Evolutionary conservation across 225 moss, liverwort and hornwort genomes (phyloP).

Genomic region (Pleurozium schreberi): DNA sequence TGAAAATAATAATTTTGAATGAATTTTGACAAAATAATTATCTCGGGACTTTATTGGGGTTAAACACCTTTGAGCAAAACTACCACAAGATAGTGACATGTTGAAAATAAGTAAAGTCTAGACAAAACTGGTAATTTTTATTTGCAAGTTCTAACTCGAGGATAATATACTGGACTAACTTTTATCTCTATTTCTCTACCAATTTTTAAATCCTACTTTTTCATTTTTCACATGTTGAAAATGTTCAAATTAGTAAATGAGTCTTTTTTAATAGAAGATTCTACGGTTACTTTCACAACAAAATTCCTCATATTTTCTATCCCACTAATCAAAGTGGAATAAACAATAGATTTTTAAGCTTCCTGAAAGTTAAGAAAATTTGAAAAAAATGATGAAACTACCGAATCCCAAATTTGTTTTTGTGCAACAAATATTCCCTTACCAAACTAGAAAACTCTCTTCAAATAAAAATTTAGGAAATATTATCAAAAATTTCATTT

Average conservation of each 20-base stretch:
- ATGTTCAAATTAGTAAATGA: background rate
- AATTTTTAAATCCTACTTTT: background rate
- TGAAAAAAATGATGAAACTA: background rate
- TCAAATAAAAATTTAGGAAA: background rate
- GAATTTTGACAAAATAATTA: too few species aligned
- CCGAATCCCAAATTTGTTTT: background rate
- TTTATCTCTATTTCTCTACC: background rate
- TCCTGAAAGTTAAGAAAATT: background rate
- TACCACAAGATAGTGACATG: fast-evolving
- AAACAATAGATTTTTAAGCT: too few species aligned
- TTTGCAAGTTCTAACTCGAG: background rate
- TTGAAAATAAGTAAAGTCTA: background rate
- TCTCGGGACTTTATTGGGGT: too few species aligned
- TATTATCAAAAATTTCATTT: background rate
- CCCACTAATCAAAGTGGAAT: background rate
- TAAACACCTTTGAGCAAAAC: too few species aligned
- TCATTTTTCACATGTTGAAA: background rate
- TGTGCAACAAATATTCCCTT: fast-evolving
- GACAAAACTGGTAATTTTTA: background rate
- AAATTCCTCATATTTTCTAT: background rate
- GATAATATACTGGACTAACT: fast-evolving
- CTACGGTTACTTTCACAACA: background rate
- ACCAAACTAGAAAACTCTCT: fast-evolving
- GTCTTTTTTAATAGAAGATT: background rate
- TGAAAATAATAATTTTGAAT: too few species aligned